Base-by-base conservation (phyloP, 2,329 filamentous ascomycete species). In the Rhynchosporium agropyri region DNA sequence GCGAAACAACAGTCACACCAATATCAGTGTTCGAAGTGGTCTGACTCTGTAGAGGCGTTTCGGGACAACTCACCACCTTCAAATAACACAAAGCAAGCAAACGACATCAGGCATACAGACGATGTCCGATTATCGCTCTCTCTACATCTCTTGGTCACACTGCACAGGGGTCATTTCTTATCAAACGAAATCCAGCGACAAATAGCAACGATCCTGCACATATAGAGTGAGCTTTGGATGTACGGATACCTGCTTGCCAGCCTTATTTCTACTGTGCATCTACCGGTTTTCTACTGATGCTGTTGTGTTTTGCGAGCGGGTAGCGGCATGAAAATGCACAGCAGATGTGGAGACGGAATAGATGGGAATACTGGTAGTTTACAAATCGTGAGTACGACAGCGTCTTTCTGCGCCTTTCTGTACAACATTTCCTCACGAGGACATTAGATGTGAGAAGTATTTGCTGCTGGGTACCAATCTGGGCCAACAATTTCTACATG, bases 1-100 rank as follows among this genome's bases (percentile, higher is more conserved):
- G 31, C 4, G 38, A 45, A 31, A 38, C 50, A 54, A 40, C 50
- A 54, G 50, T 40, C 40, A 40, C 50, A 54, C 50, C 3, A n/a
- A 26, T 28, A 38, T 28, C 33, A 40, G 33, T 33, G n/a, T 54
- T 12, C 26, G n/a, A 20, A 12, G 50, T 54, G 31, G 50, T 33
- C 50, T 54, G 50, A 40, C 38, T 54, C 33, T 33, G 36, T 26
- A 54, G n/a, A 53, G n/a, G 31, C 31, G 50, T 54, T 28, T 54
- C n/a, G n/a, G 50, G 50, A 40, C 50, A 8, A 12, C 33, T 3
- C 50, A 54, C n/a, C n/a, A 8, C 20, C 33, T 12, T 40, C 31
- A n/a, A n/a, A 54, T 40, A 9, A 20, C 5, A 28, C n/a, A 13
- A 36, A 40, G 20, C n/a, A 12, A 33, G n/a, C 7, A n/a, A 36